These are phyloP conservation scores for Tylopilus plumbeoviolaceoides DNA, from an alignment of 768 basidiomycete species.

Conservation along the genomic window DNA sequence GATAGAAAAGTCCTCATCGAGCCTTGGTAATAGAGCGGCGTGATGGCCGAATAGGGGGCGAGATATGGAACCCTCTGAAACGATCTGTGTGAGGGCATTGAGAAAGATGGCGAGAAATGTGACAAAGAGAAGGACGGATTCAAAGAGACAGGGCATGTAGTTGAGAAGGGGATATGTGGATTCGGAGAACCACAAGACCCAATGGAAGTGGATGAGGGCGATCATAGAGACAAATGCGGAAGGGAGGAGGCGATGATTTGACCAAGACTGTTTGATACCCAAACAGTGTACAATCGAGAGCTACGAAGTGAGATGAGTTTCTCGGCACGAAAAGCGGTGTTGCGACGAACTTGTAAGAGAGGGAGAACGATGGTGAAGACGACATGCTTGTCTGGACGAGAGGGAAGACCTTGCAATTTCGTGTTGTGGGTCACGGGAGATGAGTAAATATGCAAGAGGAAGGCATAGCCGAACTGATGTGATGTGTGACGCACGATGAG, in stretches of 20 bases:
- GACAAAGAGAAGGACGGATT: slow-evolving; percentile 54
- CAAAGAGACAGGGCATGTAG: slow-evolving; percentile 70
- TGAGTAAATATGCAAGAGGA: slow-evolving; percentile 70
- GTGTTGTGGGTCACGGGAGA: slow-evolving; percentile 53
- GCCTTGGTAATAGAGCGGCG: slow-evolving; percentile 43
- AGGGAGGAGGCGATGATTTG: slow-evolving; percentile 66
- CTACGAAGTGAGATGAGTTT: slow-evolving; percentile 30
- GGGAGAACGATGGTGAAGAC: slow-evolving; percentile 72
- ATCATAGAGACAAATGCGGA: slow-evolving; percentile 59
- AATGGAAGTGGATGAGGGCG: slow-evolving; percentile 65
- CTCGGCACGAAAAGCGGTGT: background rate
- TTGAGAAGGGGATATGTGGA: slow-evolving; percentile 65
- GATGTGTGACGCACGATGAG: background rate
- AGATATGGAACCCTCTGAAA: slow-evolving; percentile 56
- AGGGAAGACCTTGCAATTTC: slow-evolving; percentile 42
- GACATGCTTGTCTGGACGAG: slow-evolving; percentile 69
- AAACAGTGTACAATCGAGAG: slow-evolving; percentile 62
- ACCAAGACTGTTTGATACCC: slow-evolving; percentile 59
- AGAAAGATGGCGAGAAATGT: slow-evolving; percentile 58
- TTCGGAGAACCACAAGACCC: slow-evolving; percentile 47
- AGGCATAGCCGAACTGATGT: slow-evolving; percentile 68
- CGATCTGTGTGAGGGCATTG: slow-evolving; percentile 61
- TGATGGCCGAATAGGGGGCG: slow-evolving; percentile 54
- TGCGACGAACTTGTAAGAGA: slow-evolving; percentile 55
- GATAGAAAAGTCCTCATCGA: slow-evolving; percentile 72